Conservation (phyloP, 2,329 filamentous ascomycete genomes). For the Eutypella sp. region DNA sequence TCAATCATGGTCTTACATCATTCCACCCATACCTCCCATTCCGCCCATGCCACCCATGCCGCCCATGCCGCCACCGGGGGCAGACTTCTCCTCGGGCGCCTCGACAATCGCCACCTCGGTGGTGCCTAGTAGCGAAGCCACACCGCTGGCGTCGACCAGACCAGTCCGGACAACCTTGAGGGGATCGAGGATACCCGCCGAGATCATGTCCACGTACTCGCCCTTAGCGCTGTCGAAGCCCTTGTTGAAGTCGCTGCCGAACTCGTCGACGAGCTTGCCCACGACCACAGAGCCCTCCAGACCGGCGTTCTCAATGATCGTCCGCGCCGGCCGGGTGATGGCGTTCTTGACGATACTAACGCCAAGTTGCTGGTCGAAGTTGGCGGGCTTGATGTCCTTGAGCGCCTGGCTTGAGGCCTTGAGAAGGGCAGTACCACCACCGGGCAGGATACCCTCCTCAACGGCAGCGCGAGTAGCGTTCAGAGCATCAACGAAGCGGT, state of each 20-base stretch:
- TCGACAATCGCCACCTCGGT: conserved; percentile 98
- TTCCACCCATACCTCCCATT: conserved; percentile 49
- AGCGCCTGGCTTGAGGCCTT: conserved; percentile 94
- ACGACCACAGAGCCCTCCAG: conserved; percentile 93
- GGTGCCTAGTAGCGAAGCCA: conserved; percentile 93
- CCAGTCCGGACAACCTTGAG: conserved; percentile 99
- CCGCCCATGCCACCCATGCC: conserved; percentile 49
- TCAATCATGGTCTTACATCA: conserved; percentile 47
- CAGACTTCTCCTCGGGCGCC: conserved; percentile 86
- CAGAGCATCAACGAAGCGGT: conserved; percentile 95
- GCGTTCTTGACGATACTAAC: conserved; percentile 96
- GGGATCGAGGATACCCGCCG: conserved; percentile 93
- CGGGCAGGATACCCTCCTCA: conserved; percentile 97
- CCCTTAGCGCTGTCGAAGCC: conserved; percentile 95
- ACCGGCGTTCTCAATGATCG: conserved; percentile 96
- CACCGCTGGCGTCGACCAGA: conserved; percentile 89
- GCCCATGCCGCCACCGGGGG: conserved; percentile 59
- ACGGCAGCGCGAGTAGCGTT: conserved; percentile 98
- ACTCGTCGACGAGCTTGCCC: conserved; percentile 97
- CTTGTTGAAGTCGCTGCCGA: conserved; percentile 89
- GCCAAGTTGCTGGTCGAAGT: conserved; percentile 99
- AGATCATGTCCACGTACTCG: conserved; percentile 99
- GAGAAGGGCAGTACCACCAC: conserved; percentile 95
- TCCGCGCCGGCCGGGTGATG: conserved; percentile 90
- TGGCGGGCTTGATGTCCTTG: conserved; percentile 73